These are phyloP conservation scores for Quercus parvula DNA, from an alignment of 306 rosid genomes.

Conservation along the genomic window DNA sequence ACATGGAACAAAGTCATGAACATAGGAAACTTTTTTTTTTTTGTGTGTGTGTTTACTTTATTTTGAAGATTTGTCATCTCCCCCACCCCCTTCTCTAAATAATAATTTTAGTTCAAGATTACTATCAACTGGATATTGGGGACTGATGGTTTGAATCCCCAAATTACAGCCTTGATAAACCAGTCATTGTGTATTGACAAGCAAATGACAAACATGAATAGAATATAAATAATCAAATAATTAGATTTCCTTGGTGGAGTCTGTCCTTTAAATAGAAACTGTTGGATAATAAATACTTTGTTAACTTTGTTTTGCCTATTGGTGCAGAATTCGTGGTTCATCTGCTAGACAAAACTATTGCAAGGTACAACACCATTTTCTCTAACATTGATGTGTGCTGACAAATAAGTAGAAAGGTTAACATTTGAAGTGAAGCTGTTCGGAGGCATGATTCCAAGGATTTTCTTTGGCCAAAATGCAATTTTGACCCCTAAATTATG, in stretches of 20 bases:
- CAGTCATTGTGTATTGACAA: no score
- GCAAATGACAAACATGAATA: no score
- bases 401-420: not conserved
- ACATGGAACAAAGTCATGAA: not conserved
- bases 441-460: not conserved
- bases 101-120: not conserved
- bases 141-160: no score
- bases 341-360: slow-evolving; percentile 73
- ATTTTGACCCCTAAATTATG: no score
- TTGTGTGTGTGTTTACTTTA: not conserved
- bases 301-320: slow-evolving; percentile 18
- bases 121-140: no score
- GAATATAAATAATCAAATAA: no score
- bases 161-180: no score
- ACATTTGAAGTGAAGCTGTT: not conserved
- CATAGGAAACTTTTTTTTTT: not conserved
- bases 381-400: slow-evolving; percentile 10
- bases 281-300: not conserved
- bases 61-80: not conserved
- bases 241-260: not conserved
- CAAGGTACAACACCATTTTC: slow-evolving; percentile 55
- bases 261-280: not conserved
- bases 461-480: not conserved
- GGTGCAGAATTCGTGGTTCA: slow-evolving; percentile 73
- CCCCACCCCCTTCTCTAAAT: not conserved